Evolutionary conservation across 345 rosid genomes (phyloP), one percentile per base, ranked within the genome.

Genomic region (Brassica carinata): DNA sequence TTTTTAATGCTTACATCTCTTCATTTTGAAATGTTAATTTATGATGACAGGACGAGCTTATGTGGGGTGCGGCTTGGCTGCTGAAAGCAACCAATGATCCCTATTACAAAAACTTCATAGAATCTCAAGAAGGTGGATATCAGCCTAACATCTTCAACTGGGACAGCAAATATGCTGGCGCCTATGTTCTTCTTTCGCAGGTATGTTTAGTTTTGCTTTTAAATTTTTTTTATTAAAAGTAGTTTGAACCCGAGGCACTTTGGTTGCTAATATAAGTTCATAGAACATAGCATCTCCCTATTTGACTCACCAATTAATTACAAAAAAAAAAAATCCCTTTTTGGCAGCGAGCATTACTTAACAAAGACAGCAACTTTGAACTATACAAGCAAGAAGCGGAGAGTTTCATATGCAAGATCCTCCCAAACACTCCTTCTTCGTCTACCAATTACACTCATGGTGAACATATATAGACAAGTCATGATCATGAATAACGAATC

Each of bases 121-220:
- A 89, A 72, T 86, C 97, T 2, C 31, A 90, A 30, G 97, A 95
- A 67, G 91, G 87, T 64, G 90, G 89, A 82, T 95, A 93, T 19
- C 88, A 88, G 17, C 88, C 97, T 1, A 95, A 94, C 74, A 67
- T 90, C 19, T 94, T 94, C 82, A 92, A 97, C 83, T 94, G 98
- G 98, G 97, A 94, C 86, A 90, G 91, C 70, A 92, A 94, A 71
- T 87, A 86, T 75, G 97, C 97, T 6, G 97, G 98, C 14, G 95
- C 92, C 71, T 85, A 89, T 71, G 92, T 94, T 71, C 92, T 94
- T 64, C 84, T 94, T 1, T 82, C 97, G 0, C 85, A 94, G 90
- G 97, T 92, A 58, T 7, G 66, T 74, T 31, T 23, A 19, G 5
- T 36, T 55, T 34, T 94, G 77, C 38, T 94, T 43, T 23, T 23